Evolutionary conservation across 192 early-diverging fungal genomes (phyloP), one percentile per base, ranked within the genome.

Genomic region (Phlyctochytrium bullatum): DNA sequence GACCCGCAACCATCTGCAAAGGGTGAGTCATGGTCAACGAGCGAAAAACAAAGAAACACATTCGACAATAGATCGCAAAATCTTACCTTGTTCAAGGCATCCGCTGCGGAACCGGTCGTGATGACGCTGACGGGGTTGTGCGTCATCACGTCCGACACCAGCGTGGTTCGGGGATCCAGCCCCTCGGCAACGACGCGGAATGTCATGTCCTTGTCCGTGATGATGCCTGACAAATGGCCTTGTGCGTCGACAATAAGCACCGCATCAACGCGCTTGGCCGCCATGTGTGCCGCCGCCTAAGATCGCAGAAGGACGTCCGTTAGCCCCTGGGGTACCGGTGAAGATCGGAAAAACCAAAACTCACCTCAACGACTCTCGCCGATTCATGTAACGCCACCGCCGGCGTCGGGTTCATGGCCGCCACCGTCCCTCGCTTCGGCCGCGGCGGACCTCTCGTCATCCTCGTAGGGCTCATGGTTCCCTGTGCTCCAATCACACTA

Each of bases 151-250:
- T 90, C 76, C 33, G 87, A 76, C 27, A 95, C 91, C 20, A 82
- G 31, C n/a, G 83, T 85, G 1, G 69, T 67, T 23, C 66, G 40
- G 16, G 75, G 63, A 59, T 78, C 72, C 53, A 78, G 52, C 23
- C 75, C 81, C 60, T 83, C 87, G 16, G 92, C 96, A 16, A 97
- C 94, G 17, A 98, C 95, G 29, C 96, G 81, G 77, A 92, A 98
- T 32, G 94, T 91, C 35, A 98, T 78, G 79, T 98, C 97, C 81
- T 98, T 98, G 63, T 94, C 97, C 1, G 97, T 98, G 66, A 97
- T 89, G 65, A 98, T 98, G 31, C 96, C 97, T 2, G 85, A 80
- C 67, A 98, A 83, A 53, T 89, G 89, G 65, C 94, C 93, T 24
- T 92, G 85, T 17, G 87, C 85, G 73, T 97, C 91, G 23, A 97